Evolutionary conservation across 2,329 filamentous ascomycete genomes (phyloP).

Genomic region (Blastomyces emzantsi): DNA sequence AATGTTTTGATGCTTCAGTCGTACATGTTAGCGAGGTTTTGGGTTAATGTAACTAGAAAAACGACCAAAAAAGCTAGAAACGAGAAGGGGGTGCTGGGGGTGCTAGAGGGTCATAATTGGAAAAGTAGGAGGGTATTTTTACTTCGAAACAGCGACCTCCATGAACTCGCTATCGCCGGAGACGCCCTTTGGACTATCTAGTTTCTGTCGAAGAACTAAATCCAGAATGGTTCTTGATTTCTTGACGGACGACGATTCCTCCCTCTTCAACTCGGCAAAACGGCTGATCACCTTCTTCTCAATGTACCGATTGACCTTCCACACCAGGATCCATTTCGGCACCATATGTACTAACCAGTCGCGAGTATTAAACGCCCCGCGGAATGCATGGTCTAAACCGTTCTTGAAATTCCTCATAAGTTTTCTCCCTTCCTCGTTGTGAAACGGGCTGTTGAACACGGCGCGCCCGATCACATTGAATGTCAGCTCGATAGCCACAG

Average conservation of each 20-base stretch:
- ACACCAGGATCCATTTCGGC: slow-evolving; percentile 15
- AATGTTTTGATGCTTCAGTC: slow-evolving; percentile 28
- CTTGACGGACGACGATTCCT: not conserved
- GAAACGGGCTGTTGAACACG: slow-evolving; percentile 27
- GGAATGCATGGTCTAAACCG: slow-evolving; percentile 14
- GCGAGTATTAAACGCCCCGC: slow-evolving; percentile 22
- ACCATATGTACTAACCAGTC: slow-evolving; percentile 6
- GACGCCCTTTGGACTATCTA: not conserved
- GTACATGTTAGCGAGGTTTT: not conserved
- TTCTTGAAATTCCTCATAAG: slow-evolving; percentile 12
- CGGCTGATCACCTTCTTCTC: not conserved
- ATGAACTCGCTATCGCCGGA: slow-evolving; percentile 4
- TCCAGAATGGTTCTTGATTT: slow-evolving; percentile 7
- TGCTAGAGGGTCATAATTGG: not conserved
- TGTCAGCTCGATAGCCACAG: slow-evolving; percentile 14
- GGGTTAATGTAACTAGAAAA: not conserved
- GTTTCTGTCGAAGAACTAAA: slow-evolving; percentile 5
- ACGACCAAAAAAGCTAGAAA: not conserved
- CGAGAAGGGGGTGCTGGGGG: not conserved
- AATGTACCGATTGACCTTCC: slow-evolving; percentile 12
- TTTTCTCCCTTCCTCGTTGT: slow-evolving; percentile 22
- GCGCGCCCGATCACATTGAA: slow-evolving; percentile 21
- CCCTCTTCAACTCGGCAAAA: not conserved
- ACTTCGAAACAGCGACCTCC: slow-evolving; percentile 8
- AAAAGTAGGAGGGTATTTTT: not conserved